Evolutionary conservation across 768 basidiomycete species (phyloP), one percentile per base, ranked within the genome.

Genomic region (Macrocybe gigantea): DNA sequence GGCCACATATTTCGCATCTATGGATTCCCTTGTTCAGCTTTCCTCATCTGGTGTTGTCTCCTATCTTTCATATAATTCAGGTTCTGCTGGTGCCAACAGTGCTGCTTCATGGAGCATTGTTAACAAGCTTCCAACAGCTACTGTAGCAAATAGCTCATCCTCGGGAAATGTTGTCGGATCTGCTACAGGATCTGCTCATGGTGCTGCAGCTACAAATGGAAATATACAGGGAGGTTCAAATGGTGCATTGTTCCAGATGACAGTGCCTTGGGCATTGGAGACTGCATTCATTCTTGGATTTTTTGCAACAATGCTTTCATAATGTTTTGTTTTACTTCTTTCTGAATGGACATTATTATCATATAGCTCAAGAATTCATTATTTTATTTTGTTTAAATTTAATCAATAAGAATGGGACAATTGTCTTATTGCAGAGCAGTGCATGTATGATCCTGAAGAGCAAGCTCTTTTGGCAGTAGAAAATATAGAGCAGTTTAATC

Each of bases 1-100:
- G 3, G 78, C 85, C 7, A 73, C 69, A 6, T 89, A 86, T 68
- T 82, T 80, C 52, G 85, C 85, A 3, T 74, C 79, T 32, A 73
- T 71, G 41, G 66, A 64, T 32, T 71, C 82, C 1, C 72, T 90
- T 39, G 75, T 90, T 11, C 88, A 90, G 61, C 76, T 90, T 29
- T 72, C 81, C 37, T 78, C 76, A 22, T 68, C 68, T 2, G 85
- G 85, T 41, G 65, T 68, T 1, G 70, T 89, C 13, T 77, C 72
- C 9, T 88, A 72, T 69, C 64, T 88, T 33, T 74, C 80, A 1
- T 85, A 77, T 66, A 72, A 62, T 50, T 64, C 73, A 42, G 70
- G 66, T n/a, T 65, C 73, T 49, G 59, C 65, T 6, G 58, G 59
- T 14, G 61, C 70, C 22, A 79, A 79, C 60, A 56, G 71, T 3